phyloP scores from a whole-genome alignment of 176 grass and related monocot genomes.

The Oryza glumipatula region DNA sequence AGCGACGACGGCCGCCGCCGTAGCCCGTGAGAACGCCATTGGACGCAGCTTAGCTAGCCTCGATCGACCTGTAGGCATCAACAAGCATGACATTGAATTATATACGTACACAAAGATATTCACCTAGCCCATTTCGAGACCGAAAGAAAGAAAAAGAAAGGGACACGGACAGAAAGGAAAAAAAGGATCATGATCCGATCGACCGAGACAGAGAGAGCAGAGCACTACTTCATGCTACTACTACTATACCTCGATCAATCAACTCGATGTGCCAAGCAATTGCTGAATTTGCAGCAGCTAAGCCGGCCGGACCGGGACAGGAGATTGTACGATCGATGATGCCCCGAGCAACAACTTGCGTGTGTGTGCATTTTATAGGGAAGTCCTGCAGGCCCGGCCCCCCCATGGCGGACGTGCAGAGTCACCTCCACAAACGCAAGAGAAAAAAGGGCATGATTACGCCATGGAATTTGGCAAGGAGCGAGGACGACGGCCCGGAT shows the following conservation, averaged over 20 bases:
- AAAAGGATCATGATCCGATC: background rate
- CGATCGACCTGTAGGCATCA: conserved; percentile 1
- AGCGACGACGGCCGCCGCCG: background rate
- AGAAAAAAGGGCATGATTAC: conserved; percentile 39
- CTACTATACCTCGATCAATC: conserved; percentile 35
- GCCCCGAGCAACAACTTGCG: background rate
- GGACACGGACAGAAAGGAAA: background rate
- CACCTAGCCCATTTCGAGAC: background rate
- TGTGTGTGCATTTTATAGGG: conserved; percentile 39
- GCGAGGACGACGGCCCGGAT: background rate
- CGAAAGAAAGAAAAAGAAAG: background rate
- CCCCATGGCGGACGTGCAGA: background rate
- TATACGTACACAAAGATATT: background rate
- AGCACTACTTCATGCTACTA: background rate
- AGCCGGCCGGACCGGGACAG: background rate
- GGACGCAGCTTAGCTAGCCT: background rate
- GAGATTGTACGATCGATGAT: background rate
- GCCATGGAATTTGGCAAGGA: conserved; percentile 46
- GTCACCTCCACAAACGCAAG: conserved; percentile 38
- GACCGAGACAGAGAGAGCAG: background rate
- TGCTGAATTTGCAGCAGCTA: background rate
- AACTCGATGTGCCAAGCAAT: conserved; percentile 31
- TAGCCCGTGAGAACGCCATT: conserved; percentile 17
- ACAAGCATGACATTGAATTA: background rate
- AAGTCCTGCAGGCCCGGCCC: background rate